These are phyloP conservation scores for Fusarium concolor DNA, from an alignment of 2,329 filamentous ascomycete species.

Conservation along the genomic window DNA sequence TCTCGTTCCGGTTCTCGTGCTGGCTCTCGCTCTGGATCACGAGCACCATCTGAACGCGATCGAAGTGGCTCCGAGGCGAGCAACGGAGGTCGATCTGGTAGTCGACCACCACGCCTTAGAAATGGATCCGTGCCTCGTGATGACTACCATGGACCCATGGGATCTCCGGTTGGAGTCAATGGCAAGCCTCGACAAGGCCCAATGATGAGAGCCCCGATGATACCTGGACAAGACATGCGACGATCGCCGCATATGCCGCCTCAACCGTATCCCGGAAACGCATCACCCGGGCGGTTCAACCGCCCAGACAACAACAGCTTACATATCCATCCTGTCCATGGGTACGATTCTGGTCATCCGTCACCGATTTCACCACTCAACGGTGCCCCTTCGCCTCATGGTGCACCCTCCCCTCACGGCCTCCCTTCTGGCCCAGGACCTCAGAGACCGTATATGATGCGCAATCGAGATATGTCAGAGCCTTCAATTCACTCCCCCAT, in stretches of 20 bases:
- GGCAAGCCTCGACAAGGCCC: conserved; percentile 46
- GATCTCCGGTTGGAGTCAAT: conserved; percentile 41
- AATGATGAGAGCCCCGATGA: conserved; percentile 58
- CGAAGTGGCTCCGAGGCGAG: conserved; percentile 68
- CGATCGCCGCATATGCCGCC: conserved; percentile 62
- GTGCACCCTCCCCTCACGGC: conserved; percentile 29
- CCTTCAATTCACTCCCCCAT: conserved; percentile 61
- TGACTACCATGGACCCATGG: conserved; percentile 48
- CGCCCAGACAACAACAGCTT: conserved; percentile 41
- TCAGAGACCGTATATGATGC: conserved; percentile 49
- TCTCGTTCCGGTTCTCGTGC: conserved; percentile 32
- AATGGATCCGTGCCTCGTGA: conserved; percentile 55
- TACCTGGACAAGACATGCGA: conserved; percentile 58
- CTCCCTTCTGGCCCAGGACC: conserved; percentile 22
- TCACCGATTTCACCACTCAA: conserved; percentile 58
- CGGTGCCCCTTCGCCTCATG: conserved; percentile 25
- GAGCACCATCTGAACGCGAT: conserved; percentile 58
- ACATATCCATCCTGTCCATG: conserved; percentile 36
- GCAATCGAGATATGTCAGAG: conserved; percentile 63
- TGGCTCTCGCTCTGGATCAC: conserved; percentile 44
- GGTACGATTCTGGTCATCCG: conserved; percentile 55
- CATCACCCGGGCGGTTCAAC: conserved; percentile 41
- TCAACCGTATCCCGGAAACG: conserved; percentile 48
- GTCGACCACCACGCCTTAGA: conserved; percentile 55
- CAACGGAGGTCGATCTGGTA: conserved; percentile 55